A percentile compares a stretch with the other conserved stretches of the same genome.
Conservation (phyloP, 352 stramenopile genomes). For the Phytophthora fragariae region DNA sequence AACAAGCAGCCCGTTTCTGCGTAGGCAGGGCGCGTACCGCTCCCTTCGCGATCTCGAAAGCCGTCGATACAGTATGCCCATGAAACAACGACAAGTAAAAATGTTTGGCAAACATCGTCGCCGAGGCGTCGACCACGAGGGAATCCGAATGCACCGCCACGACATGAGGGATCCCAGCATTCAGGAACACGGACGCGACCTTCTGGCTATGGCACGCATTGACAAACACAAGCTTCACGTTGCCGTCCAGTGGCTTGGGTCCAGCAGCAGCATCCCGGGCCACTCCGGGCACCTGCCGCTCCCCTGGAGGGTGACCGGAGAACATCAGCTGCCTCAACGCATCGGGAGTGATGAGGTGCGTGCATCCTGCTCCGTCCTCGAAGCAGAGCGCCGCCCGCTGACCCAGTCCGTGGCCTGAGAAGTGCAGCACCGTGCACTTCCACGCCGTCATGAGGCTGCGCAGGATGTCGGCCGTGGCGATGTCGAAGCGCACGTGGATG, state of each 20-base stretch:
- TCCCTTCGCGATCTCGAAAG: conserved; percentile 81
- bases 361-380: conserved; percentile 77
- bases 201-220: conserved; percentile 89
- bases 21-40: conserved; percentile 71
- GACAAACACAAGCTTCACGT: conserved; percentile 81
- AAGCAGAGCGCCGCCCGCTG: conserved; percentile 79
- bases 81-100: conserved; percentile 87
- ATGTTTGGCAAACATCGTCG: conserved; percentile 87
- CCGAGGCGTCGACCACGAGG: conserved; percentile 74
- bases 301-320: conserved; percentile 36
- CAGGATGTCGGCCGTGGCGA: conserved; percentile 79
- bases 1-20: conserved; percentile 70
- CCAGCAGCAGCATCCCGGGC: background rate
- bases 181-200: conserved; percentile 89
- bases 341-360: conserved; percentile 78
- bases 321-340: conserved; percentile 75
- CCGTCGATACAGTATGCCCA: conserved; percentile 68
- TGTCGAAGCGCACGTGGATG: conserved; percentile 82
- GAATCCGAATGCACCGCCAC: conserved; percentile 89
- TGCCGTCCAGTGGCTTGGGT: conserved; percentile 36
- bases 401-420: conserved; percentile 79
- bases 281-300: conserved; percentile 30
- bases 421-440: conserved; percentile 80
- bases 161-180: conserved; percentile 91
- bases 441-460: conserved; percentile 81